Base-by-base conservation (phyloP, 139 green algal species). In the Pleodorina starrii region DNA sequence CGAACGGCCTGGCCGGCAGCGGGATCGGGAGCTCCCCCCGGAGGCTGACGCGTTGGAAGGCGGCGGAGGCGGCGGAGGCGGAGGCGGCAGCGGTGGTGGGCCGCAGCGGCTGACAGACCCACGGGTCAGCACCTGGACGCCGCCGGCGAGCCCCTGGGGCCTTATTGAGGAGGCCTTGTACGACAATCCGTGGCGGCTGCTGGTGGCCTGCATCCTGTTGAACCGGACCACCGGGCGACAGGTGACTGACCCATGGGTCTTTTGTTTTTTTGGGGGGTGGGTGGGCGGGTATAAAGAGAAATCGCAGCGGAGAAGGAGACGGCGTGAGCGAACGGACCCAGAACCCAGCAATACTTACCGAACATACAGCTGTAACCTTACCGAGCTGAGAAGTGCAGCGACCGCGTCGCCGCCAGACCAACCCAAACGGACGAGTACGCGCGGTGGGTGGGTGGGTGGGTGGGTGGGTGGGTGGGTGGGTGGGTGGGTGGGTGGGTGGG, bases 181-280 rank as follows among this genome's bases (percentile, higher is more conserved):
- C 59, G 50, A 90, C 0, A 91, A 99, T 90, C 97, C 98, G 25
- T 99, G 98, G 98, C 95, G 95, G 81, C 89, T 99, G 76, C 91
- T 99, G 72, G 87, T 99, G 73, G 96, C 88, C 48, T 91, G 90
- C 87, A 88, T 93, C 35, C 89, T 93, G 51, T 89, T 93, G 27
- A 92, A 95, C 92, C 98, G 98, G 59, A 99, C 97, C 1, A 93
- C 90, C 1, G 93, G 90, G 14, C 93, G 88, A 10, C 93, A 96
- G 92, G 96, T 96, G 59, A 0, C 88, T 25, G 42, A 3, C n/a
- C n/a, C n/a, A n/a, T n/a, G n/a, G n/a, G n/a, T n/a, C n/a, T n/a
- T n/a, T n/a, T n/a, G n/a, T n/a, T n/a, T n/a, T n/a, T n/a, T n/a
- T n/a, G n/a, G 72, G 40, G 72, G 16, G 42, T 25, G 10, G 72